Base-by-base conservation (phyloP, 2,329 filamentous ascomycete genomes). In the Colletotrichum sp. region DNA sequence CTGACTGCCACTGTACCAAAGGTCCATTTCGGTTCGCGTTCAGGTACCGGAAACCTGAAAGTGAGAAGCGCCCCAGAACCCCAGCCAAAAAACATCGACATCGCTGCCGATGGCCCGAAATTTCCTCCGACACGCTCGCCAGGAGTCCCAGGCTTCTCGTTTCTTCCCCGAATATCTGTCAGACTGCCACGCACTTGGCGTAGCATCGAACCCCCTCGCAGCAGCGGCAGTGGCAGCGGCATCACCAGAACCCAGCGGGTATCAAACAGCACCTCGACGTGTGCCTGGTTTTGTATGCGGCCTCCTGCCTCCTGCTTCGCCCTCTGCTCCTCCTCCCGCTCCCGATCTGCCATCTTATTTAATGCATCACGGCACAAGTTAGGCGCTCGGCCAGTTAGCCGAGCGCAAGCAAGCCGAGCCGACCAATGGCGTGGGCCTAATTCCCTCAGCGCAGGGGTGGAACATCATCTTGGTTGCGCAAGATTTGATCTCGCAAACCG, bases 401-500 rank as follows among this genome's bases (percentile, higher is more conserved):
- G 71, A 70, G 26, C 32, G 66, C 28, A 39, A 69, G 28, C 70
- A 68, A 68, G 70, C 62, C 69, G 73, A 76, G 32, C 39, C 63
- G 44, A 15, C 73, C 70, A 75, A 49, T 75, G 28, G 69, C 34
- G 72, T n/a, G 15, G 18, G 13, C 12, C 5, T 18, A 28, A 32
- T 28, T 49, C 71, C 21, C 28, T 62, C 39, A 39, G 30, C 60
- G 10, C 44, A 44, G 21, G 24, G 34, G 55, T 10, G 26, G n/a
- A 15, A 39, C 28, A 67, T 30, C 60, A 63, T 77, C 71, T 62
- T 55, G 65, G 66, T 71, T 63, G 71, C 66, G 71, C 75, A 65
- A 75, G 60, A 75, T 75, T 75, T 75, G 65, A 77, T 75, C 75
- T 77, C 60, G 71, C 75, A 55, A 77, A 70, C 71, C 75, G 66